Base-by-base conservation (phyloP, 2,329 filamentous ascomycete genomes). In the Akanthomyces muscarius region DNA sequence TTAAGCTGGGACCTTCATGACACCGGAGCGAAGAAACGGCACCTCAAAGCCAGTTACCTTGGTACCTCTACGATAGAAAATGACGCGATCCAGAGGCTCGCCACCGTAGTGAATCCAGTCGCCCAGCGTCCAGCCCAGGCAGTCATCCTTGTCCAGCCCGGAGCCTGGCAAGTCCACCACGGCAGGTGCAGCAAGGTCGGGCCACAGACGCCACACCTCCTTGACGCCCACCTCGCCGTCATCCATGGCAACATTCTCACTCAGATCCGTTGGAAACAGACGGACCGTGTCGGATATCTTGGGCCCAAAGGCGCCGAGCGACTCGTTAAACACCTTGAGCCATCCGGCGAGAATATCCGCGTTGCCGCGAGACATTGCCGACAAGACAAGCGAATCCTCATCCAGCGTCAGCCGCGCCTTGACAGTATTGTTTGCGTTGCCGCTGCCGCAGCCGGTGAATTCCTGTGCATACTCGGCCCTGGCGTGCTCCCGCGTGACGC, bases 31-130 rank as follows among this genome's bases (percentile, higher is more conserved):
- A 25, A 76, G 53, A 51, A 73, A 75, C 0, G 74, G 74, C 11
- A 74, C 64, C 61, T 78, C 73, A 21, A 76, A 65, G 0, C 73
- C 72, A 38, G 69, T 25, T 1, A 74, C 70, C 7, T 66, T 50
- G 5, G 65, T 61, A 5, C 56, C 58, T 55, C 74, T 69, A 45
- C 67, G 65, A 23, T 72, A 69, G 51, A 77, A 69, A 2, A 75
- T 48, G 8, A 76, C 64, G 8, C 71, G 65, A 51, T 77, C 73
- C 13, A 77, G 42, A 1, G 74, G 69, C 62, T 75, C 69, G 11
- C 71, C 66, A 0, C 72, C 73, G 61, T 77, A 76, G 33, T 74
- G 70, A 25, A 76, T 64, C 73, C 72, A 77, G 41, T 76, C 73
- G 0, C 69, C 70, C 5, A 73, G 62, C 41, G 69, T 72, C 74